Conservation (phyloP, 2,329 filamentous ascomycete species). For the Gyromitra esculenta region DNA sequence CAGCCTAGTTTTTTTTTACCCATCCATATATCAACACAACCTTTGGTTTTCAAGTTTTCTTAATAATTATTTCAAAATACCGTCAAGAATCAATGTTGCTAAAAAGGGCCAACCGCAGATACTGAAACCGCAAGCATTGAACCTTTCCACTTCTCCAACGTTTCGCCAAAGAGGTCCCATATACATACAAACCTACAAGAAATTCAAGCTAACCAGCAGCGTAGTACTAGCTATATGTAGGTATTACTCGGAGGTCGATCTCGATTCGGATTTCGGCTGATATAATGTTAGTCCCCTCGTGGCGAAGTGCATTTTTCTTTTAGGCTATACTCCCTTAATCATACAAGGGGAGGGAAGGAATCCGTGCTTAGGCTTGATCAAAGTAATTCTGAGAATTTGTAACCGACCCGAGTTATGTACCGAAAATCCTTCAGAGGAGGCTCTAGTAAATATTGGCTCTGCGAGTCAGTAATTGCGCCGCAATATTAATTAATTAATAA, state of each 20-base stretch:
- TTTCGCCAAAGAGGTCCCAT: not conserved
- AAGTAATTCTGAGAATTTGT: not conserved
- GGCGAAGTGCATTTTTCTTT: not conserved
- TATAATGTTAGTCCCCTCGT: not conserved
- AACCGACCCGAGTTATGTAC: not conserved
- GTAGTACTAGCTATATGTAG: not conserved
- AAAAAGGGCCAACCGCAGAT: not conserved
- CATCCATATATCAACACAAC: no score
- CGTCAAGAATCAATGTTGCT: not conserved
- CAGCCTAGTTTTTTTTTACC: no score
- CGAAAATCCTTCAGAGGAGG: not conserved
- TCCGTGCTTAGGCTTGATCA: not conserved
- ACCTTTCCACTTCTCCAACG: not conserved
- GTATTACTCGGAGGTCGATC: not conserved
- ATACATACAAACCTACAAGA: not conserved
- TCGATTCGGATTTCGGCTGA: not conserved
- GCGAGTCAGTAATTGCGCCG: not conserved
- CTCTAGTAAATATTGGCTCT: not conserved
- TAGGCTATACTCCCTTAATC: not conserved
- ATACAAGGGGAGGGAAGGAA: not conserved
- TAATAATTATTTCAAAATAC: not conserved
- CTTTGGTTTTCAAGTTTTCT: no score
- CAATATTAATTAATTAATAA: not conserved
- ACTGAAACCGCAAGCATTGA: not conserved
- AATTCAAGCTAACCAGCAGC: not conserved